A percentile compares a stretch with the other conserved stretches of the same genome.
phyloP scores from a whole-genome alignment of 2,329 filamentous ascomycete species.

The Penicillium glabrum region DNA sequence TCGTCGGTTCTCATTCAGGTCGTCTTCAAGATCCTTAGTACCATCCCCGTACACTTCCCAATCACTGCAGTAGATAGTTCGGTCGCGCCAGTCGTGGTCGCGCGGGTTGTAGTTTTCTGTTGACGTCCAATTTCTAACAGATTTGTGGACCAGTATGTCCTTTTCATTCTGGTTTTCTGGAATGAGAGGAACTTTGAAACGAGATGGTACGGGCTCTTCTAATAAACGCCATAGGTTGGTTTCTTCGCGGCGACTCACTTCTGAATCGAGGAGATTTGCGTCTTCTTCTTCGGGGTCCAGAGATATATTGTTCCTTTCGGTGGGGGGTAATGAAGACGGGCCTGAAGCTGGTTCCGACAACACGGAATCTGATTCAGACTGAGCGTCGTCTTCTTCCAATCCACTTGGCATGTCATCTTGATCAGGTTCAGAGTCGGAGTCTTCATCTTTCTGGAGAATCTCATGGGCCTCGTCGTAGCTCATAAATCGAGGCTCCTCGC shows the following conservation, averaged over 20 bases:
- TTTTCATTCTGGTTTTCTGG: slow-evolving; percentile 20
- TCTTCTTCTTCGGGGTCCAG: slow-evolving; percentile 43
- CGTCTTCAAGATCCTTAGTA: slow-evolving; percentile 27
- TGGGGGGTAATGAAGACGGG: background rate
- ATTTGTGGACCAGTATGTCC: slow-evolving; percentile 11
- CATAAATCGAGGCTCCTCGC: slow-evolving; percentile 21
- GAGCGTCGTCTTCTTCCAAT: slow-evolving; percentile 3
- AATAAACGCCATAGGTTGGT: slow-evolving; percentile 46
- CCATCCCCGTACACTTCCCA: slow-evolving; percentile 51
- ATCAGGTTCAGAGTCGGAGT: slow-evolving; percentile 13
- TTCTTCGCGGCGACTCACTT: slow-evolving; percentile 48
- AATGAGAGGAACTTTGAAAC: slow-evolving; percentile 17
- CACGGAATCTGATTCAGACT: background rate
- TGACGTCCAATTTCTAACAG: slow-evolving; percentile 32
- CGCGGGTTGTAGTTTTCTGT: slow-evolving; percentile 12
- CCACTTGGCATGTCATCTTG: slow-evolving; percentile 2
- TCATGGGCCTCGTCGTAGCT: slow-evolving; percentile 37
- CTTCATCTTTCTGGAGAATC: slow-evolving; percentile 10
- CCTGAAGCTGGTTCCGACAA: background rate
- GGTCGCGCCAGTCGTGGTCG: slow-evolving; percentile 47
- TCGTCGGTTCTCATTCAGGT: slow-evolving; percentile 28
- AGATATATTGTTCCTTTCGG: slow-evolving; percentile 12
- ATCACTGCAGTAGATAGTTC: slow-evolving; percentile 46
- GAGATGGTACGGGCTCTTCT: slow-evolving; percentile 21
- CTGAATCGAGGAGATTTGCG: slow-evolving; percentile 50